Base-by-base conservation (phyloP, 1,284 basidiomycete species). In the Coniferiporia weirii region DNA sequence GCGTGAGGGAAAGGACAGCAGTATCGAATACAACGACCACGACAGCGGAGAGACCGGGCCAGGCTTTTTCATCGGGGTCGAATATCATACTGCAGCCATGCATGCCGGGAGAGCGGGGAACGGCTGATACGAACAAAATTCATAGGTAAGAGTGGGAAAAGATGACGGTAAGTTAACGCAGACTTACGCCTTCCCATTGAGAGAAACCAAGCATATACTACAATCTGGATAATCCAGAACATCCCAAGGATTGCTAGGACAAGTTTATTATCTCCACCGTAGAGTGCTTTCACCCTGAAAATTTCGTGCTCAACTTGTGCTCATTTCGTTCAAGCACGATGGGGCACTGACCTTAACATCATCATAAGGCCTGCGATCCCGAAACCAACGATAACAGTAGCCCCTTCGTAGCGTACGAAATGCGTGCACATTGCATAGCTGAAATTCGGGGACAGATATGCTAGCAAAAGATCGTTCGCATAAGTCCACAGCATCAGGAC, bases 401-500 rank as follows among this genome's bases (percentile, higher is more conserved):
- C 47, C n/a, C 60, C 60, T 54, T 61, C 60, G 36, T 57, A 61
- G 17, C 45, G 49, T 6, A 61, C 60, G 27, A 61, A 57, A 12
- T 52, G 51, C 20, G 19, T 22, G 17, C 60, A 61, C 35, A 32
- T 36, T 5, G 7, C 17, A 13, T 27, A 38, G 34, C 15, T 61
- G 44, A 57, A 61, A 1, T 49, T 44, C 13, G 35, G 50, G 1
- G 54, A 57, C 22, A 61, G 34, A 34, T 61, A 61, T 22, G 60
- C 60, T 57, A 40, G 15, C 2, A 15, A 12, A 8, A 44, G 20
- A 36, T 20, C 4, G 17, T 12, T 38, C 8, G 17, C 47, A 19
- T 51, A 9, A 34, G 49, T 10, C 6, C 46, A 3, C 19, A 13
- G 35, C 40, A 43, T 6, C 13, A 20, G 46, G 15, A 22, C 19